Percentiles rank a stretch among this genome's conserved stretches.
These are phyloP conservation scores for Penicillium goetzii DNA, from an alignment of 495 filamentous ascomycete genomes.

Conservation along the genomic window DNA sequence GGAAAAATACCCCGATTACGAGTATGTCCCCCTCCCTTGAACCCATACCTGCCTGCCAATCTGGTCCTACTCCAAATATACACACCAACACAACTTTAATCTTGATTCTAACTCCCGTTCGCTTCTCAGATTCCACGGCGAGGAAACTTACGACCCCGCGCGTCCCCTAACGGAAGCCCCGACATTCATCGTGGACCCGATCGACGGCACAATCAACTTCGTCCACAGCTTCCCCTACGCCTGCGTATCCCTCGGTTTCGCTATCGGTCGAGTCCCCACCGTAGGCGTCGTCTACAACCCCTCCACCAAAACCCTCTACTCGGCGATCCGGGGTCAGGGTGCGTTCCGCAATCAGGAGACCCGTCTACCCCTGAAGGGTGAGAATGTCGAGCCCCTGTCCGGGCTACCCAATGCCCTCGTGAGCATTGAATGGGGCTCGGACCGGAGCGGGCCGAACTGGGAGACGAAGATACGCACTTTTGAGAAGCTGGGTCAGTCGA, in stretches of 20 bases:
- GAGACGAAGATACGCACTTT: slow-evolving; percentile 74
- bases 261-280: slow-evolving; percentile 60
- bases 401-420: slow-evolving; percentile 67
- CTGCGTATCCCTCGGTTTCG: slow-evolving; percentile 81
- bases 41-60: neutral
- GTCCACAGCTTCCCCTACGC: slow-evolving; percentile 80
- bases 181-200: slow-evolving; percentile 88
- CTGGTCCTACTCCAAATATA: neutral
- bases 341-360: slow-evolving; percentile 59
- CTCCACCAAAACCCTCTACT: slow-evolving; percentile 68
- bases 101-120: slow-evolving; percentile 10
- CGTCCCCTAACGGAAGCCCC: slow-evolving; percentile 65
- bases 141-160: slow-evolving; percentile 80
- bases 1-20: slow-evolving; percentile 66
- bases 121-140: slow-evolving; percentile 67
- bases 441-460: slow-evolving; percentile 75
- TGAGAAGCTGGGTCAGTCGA: slow-evolving; percentile 60
- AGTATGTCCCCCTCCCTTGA: slow-evolving; percentile 34
- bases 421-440: slow-evolving; percentile 77
- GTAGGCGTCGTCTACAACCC: slow-evolving; percentile 90
- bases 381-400: slow-evolving; percentile 54
- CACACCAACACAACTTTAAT: neutral
- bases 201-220: slow-evolving; percentile 90
- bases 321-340: slow-evolving; percentile 69
- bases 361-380: slow-evolving; percentile 59